These are phyloP conservation scores for Nyctanthes arbortristis DNA, from an alignment of 257 asterid species.

Conservation along the genomic window DNA sequence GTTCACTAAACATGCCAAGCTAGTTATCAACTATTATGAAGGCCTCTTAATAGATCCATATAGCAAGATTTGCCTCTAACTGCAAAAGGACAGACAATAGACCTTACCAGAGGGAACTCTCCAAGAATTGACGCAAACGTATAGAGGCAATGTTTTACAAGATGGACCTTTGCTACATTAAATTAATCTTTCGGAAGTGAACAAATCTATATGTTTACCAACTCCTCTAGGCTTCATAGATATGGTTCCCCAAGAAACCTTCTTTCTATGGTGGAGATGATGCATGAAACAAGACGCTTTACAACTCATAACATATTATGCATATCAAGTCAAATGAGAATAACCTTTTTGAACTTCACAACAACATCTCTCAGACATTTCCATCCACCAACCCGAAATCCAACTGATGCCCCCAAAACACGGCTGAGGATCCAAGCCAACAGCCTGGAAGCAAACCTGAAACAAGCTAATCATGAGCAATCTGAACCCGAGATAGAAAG, in stretches of 20 bases:
- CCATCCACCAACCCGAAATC: conserved; percentile 92
- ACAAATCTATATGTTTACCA: neutral
- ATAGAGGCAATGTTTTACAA: neutral
- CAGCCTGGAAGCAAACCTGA: conserved; percentile 92
- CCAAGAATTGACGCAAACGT: too few relatives aligned
- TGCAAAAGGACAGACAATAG: neutral
- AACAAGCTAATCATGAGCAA: conserved; percentile 35
- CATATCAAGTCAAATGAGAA: conserved; percentile 14
- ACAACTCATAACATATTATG: conserved; percentile 16
- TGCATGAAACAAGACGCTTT: neutral
- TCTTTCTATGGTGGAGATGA: neutral
- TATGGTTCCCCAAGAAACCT: neutral
- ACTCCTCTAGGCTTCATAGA: neutral
- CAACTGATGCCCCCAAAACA: conserved; percentile 80
- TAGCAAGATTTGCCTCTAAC: neutral
- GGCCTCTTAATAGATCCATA: neutral
- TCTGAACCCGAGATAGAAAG: neutral
- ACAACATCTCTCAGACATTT: conserved; percentile 87
- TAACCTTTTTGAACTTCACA: conserved; percentile 88
- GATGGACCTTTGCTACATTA: neutral
- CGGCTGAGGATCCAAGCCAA: conserved; percentile 86
- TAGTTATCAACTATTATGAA: neutral
- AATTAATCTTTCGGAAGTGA: neutral
- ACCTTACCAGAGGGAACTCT: neutral
- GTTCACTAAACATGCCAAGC: neutral